These are phyloP conservation scores for Arabidopsis thaliana DNA, from an alignment of 345 rosid genomes.

Conservation along the genomic window DNA sequence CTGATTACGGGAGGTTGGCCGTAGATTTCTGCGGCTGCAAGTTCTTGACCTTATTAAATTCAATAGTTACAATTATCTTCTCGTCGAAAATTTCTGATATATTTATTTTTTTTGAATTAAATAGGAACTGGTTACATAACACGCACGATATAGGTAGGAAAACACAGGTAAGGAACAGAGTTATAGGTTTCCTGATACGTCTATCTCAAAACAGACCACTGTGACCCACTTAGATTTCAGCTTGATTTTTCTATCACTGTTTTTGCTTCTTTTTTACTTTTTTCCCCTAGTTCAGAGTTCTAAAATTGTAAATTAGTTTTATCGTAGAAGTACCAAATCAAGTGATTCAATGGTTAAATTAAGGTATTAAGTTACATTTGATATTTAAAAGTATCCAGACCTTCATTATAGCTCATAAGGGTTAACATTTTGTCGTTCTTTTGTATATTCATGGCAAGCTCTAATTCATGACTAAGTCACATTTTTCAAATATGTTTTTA, in stretches of 20 bases:
- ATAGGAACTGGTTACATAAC: background rate
- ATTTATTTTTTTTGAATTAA: background rate
- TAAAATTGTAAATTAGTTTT: background rate
- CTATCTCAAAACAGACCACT: conserved; percentile 35
- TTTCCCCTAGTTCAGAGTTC: background rate
- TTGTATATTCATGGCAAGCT: background rate
- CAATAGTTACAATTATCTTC: background rate
- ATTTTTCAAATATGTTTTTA: background rate
- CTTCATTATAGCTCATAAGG: background rate
- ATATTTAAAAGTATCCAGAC: background rate
- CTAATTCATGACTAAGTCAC: background rate
- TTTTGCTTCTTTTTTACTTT: background rate
- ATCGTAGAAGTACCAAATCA: background rate
- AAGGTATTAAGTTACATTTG: background rate
- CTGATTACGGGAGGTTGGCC: conserved; percentile 31
- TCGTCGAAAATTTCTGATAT: background rate
- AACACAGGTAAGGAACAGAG: conserved; percentile 8
- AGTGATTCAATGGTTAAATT: background rate
- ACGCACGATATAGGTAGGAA: background rate
- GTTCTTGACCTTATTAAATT: conserved; percentile 25
- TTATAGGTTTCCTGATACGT: conserved; percentile 37
- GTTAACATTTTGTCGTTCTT: background rate
- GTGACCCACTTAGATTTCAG: conserved; percentile 45
- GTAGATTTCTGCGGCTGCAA: conserved; percentile 24
- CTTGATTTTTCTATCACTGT: conserved; percentile 34